These are phyloP conservation scores for Scheffersomyces ergatensis DNA, from an alignment of 805 yeast genomes.

Conservation along the genomic window DNA sequence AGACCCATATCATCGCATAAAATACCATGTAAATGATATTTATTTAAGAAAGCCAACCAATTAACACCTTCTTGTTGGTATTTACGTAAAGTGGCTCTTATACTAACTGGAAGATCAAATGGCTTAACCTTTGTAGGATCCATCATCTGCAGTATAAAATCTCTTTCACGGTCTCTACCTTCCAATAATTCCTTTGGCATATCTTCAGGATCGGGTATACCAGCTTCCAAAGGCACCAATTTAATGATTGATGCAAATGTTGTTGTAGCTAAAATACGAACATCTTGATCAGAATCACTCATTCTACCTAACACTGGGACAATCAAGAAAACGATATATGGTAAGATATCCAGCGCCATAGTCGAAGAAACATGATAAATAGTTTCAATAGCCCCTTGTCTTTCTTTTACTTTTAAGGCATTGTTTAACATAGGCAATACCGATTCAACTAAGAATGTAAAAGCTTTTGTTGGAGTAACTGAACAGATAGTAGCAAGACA, in stretches of 20 bases:
- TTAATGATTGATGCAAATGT: slow-evolving; percentile 96
- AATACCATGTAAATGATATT: slow-evolving; percentile 94
- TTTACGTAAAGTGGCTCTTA: slow-evolving; percentile 87
- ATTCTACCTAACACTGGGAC: slow-evolving; percentile 96
- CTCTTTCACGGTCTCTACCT: slow-evolving; percentile 92
- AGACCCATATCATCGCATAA: slow-evolving; percentile 99
- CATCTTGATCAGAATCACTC: slow-evolving; percentile 91
- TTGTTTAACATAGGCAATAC: slow-evolving; percentile 79
- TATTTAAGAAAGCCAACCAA: slow-evolving; percentile 94
- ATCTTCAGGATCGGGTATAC: slow-evolving; percentile 92
- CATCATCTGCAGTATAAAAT: slow-evolving; percentile 96
- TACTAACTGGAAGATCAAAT: slow-evolving; percentile 84
- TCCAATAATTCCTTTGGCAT: slow-evolving; percentile 79
- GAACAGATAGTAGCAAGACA: slow-evolving; percentile 80
- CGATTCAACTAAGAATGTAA: slow-evolving; percentile 74
- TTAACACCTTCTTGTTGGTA: slow-evolving; percentile 99
- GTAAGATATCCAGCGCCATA: slow-evolving; percentile 87
- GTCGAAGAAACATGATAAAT: slow-evolving; percentile 78
- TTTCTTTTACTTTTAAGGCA: slow-evolving; percentile 62
- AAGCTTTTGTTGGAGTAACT: slow-evolving; percentile 63
- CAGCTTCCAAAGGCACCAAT: slow-evolving; percentile 94
- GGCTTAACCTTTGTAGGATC: slow-evolving; percentile 89
- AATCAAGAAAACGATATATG: slow-evolving; percentile 91
- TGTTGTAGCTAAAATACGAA: slow-evolving; percentile 88
- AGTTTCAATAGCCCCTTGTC: slow-evolving; percentile 95